Conservation (phyloP, 1,139 yeast genomes). For the Zygosaccharomyces sapae region DNA sequence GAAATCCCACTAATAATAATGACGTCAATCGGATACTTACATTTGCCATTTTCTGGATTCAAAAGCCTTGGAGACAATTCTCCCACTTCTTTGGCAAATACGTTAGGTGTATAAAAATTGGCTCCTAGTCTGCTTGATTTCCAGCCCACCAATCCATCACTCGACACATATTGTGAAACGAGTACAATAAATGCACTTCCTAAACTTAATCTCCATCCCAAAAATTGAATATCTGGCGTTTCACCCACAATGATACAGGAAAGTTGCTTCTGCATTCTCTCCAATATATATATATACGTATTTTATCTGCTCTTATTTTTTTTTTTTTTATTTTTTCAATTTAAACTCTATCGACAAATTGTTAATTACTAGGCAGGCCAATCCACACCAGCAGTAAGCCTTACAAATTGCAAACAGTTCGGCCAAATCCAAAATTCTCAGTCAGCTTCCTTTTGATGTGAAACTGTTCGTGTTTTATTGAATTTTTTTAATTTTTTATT, state of each 20-base stretch:
- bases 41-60: slow-evolving; percentile 8
- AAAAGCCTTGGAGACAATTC: slow-evolving; percentile 17
- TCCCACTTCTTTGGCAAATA: slow-evolving; percentile 25
- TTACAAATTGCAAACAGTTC: too few relatives aligned
- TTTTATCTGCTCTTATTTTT: too few relatives aligned
- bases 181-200: slow-evolving; percentile 30
- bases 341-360: neutral
- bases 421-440: neutral
- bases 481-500: neutral
- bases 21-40: slow-evolving; percentile 26
- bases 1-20: slow-evolving; percentile 29
- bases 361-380: neutral
- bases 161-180: slow-evolving; percentile 28
- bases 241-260: slow-evolving; percentile 31
- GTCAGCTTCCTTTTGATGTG: neutral
- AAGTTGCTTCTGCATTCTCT: slow-evolving; percentile 10
- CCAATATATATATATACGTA: slow-evolving; percentile 6
- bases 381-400: neutral
- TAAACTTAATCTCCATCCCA: slow-evolving; percentile 34
- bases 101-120: slow-evolving; percentile 32
- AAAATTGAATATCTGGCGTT: slow-evolving; percentile 31
- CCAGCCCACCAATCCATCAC: slow-evolving; percentile 35
- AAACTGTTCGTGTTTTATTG: too few relatives aligned
- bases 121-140: slow-evolving; percentile 33
- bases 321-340: neutral